Conservation (phyloP, 2,329 filamentous ascomycete genomes). For the Colletotrichum limetticola region DNA sequence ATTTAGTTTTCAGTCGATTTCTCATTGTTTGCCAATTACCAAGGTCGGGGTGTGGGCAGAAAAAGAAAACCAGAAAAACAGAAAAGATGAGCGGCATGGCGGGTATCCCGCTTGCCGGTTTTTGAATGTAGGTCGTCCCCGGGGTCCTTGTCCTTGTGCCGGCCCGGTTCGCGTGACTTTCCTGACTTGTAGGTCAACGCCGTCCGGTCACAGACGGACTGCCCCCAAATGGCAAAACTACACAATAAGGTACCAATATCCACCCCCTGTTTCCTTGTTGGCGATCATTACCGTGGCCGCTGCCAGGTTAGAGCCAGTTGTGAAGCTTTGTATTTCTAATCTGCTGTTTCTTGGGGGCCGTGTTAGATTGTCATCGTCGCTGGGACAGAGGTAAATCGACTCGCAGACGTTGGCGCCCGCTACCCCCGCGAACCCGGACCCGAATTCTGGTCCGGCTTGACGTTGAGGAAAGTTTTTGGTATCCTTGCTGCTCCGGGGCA, state of each 20-base stretch:
- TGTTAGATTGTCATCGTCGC: not conserved
- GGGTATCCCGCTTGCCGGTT: not conserved
- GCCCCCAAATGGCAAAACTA: not conserved
- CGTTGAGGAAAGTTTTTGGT: no score
- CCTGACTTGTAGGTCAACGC: constrained; percentile 20
- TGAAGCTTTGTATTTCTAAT: not conserved
- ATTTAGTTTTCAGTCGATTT: not conserved
- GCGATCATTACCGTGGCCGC: constrained; percentile 14
- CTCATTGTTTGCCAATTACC: constrained; percentile 1
- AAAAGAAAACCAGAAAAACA: not conserved
- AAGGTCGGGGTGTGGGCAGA: not conserved
- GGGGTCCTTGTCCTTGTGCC: constrained; percentile 5
- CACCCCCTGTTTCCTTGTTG: not conserved
- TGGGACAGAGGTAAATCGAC: not conserved
- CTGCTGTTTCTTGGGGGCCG: not conserved
- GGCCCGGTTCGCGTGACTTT: constrained; percentile 4
- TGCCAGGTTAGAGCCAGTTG: not conserved
- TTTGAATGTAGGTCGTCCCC: not conserved
- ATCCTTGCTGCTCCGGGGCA: no score
- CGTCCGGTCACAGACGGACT: not conserved
- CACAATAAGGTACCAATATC: not conserved
- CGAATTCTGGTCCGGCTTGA: not conserved
- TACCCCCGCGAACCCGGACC: not conserved
- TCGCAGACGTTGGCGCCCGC: not conserved
- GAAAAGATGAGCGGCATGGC: not conserved